Conservation (phyloP, 345 rosid genomes). For the Gossypioides kirkii region DNA sequence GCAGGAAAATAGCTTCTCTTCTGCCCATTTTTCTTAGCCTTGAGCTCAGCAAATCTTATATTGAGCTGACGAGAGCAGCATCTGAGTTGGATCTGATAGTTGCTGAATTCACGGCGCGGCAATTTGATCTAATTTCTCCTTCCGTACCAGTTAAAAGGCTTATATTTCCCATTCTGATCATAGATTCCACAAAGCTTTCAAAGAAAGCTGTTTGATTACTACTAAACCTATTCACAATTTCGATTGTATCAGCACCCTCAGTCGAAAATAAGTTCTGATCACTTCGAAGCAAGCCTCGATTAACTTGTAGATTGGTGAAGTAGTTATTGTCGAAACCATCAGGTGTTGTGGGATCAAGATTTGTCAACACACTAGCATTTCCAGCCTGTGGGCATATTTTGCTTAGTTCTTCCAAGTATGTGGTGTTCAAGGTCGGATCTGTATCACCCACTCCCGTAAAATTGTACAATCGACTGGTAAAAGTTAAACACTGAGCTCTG, state of each 20-base stretch:
- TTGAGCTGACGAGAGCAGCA: neutral
- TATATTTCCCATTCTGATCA: conserved; percentile 65
- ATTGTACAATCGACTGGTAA: conserved; percentile 40
- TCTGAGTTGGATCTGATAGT: neutral
- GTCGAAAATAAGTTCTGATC: conserved; percentile 60
- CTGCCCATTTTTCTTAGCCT: neutral
- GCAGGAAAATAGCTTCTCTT: neutral
- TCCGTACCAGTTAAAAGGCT: conserved; percentile 39
- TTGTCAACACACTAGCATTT: conserved; percentile 17
- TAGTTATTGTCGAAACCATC: conserved; percentile 46
- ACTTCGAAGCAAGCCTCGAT: conserved; percentile 48
- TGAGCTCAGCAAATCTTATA: neutral
- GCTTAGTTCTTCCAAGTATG: conserved; percentile 32
- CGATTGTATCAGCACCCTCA: conserved; percentile 33
- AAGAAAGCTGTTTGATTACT: conserved; percentile 49
- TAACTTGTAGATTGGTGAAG: conserved; percentile 39
- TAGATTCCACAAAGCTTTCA: conserved; percentile 44
- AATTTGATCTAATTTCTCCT: conserved; percentile 56
- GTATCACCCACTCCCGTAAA: conserved; percentile 38
- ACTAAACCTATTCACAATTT: conserved; percentile 36
- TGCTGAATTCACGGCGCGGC: conserved; percentile 40
- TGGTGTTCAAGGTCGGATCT: conserved; percentile 47
- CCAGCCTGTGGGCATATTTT: conserved; percentile 54
- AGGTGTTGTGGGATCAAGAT: conserved; percentile 52
- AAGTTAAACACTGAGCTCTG: conserved; percentile 34